Base-by-base conservation (phyloP, 2,329 filamentous ascomycete species). In the Penicillium sp. region DNA sequence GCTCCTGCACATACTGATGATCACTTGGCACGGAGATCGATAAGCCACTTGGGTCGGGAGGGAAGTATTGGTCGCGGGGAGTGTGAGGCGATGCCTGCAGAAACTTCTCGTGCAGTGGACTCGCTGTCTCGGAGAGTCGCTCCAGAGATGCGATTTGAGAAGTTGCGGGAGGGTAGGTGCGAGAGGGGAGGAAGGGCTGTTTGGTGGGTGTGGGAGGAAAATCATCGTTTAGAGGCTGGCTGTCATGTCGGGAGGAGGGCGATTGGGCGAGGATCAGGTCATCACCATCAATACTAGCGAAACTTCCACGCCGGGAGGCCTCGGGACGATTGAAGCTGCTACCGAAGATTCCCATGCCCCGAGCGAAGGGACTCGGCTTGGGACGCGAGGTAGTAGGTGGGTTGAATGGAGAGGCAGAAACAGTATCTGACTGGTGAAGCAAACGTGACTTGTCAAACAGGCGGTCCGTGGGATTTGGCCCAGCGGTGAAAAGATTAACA, bases 201-300 rank as follows among this genome's bases (percentile, higher is more conserved):
- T 96, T 97, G 0, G 94, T 97, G 0, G 94, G 94, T 1, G 94
- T 99, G 1, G 93, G 93, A n/a, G 93, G 93, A 57, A 93, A 80
- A 50, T 96, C 92, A 57, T 93, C 90, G 19, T 77, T 80, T 53
- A 82, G 81, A 6, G 78, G 74, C 65, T 87, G 85, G 63, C 80
- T 82, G 57, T 86, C 84, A 33, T 78, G 71, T 56, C 79, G 75
- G 42, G 77, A 80, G 15, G 80, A 81, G 67, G 88, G 79, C 49
- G 85, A 84, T 63, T 82, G 79, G 63, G 83, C 81, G 59, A 81
- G 77, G 61, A 84, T 82, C 57, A 83, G 78, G 50, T 96, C 90
- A 41, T 93, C 91, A 23, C 87, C 89, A 67, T 96, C 90, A 45
- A 93, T 79, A 71, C 91, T 95, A 17, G 92, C 80, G 61, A 96